Conservation (phyloP, 129 eudicot species). For the Oenanthe sinensis region DNA sequence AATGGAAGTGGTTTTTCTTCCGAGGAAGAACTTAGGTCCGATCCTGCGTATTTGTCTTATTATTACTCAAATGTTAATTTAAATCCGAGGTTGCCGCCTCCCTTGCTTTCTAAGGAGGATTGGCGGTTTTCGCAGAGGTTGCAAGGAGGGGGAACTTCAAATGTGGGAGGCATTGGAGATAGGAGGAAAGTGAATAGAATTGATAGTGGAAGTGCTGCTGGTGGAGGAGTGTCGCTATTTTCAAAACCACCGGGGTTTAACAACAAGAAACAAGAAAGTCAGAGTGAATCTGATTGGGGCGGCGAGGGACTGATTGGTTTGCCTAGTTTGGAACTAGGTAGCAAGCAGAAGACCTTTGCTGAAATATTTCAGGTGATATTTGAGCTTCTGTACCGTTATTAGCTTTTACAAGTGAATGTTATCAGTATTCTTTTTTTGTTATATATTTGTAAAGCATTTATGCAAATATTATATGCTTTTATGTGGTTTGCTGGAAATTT, state of each 20-base stretch:
- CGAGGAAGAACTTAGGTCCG: constrained; percentile 1
- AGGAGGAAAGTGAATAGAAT: constrained; percentile 2
- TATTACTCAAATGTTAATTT: background rate
- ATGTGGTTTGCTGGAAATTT: background rate
- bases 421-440: background rate
- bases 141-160: constrained; percentile 1
- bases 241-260: constrained; percentile 6
- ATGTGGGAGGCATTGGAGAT: background rate
- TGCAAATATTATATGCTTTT: background rate
- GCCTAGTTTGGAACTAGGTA: constrained; percentile 6
- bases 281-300: background rate
- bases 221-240: background rate
- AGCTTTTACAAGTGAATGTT: background rate
- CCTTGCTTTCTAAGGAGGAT: constrained; percentile 2
- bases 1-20: background rate
- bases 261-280: constrained; percentile 6
- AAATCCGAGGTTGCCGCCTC: constrained; percentile 11
- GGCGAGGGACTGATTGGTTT: constrained; percentile 8
- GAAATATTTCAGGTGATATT: constrained; percentile 1
- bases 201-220: background rate
- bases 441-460: background rate
- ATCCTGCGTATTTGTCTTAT: background rate
- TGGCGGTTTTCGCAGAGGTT: constrained; percentile 1
- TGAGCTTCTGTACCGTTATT: background rate
- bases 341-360: background rate